Conservation (phyloP, 441 rosid species). For the Pelargonium citronellum region DNA sequence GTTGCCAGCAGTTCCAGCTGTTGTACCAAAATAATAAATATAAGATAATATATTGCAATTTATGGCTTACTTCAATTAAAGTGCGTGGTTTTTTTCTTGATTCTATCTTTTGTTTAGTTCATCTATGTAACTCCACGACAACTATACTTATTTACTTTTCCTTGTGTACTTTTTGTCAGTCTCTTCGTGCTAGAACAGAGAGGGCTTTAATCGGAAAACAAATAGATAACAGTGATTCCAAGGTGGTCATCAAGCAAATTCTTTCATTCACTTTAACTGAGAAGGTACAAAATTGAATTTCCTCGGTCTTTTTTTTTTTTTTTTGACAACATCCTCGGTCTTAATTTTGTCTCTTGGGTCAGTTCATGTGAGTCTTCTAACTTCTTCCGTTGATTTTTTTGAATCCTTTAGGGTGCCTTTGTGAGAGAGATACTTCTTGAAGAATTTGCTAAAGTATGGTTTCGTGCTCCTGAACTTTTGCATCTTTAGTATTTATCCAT, state of each 20-base stretch:
- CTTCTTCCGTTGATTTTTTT: conserved; percentile 4
- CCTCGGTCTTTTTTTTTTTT: neutral
- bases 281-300: conserved; percentile 42
- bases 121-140: neutral
- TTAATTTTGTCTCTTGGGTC: neutral
- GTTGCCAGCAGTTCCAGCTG: neutral
- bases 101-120: neutral
- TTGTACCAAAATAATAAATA: too few relatives aligned
- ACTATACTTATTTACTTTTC: neutral
- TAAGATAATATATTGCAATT: neutral
- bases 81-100: neutral
- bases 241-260: conserved; percentile 56
- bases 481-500: conserved; percentile 4
- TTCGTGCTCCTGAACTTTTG: conserved; percentile 16
- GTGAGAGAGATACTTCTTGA: conserved; percentile 83
- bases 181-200: conserved; percentile 72
- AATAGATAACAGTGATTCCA: conserved; percentile 43
- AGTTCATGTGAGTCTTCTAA: neutral
- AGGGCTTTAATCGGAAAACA: conserved; percentile 47
- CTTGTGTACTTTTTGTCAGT: conserved; percentile 37
- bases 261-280: conserved; percentile 80
- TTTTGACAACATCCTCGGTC: neutral
- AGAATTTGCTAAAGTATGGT: conserved; percentile 76
- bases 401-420: conserved; percentile 62
- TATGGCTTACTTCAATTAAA: too few relatives aligned